Evolutionary conservation across 2,329 filamentous ascomycete genomes (phyloP).

Genomic region (Fusarium sp.): DNA sequence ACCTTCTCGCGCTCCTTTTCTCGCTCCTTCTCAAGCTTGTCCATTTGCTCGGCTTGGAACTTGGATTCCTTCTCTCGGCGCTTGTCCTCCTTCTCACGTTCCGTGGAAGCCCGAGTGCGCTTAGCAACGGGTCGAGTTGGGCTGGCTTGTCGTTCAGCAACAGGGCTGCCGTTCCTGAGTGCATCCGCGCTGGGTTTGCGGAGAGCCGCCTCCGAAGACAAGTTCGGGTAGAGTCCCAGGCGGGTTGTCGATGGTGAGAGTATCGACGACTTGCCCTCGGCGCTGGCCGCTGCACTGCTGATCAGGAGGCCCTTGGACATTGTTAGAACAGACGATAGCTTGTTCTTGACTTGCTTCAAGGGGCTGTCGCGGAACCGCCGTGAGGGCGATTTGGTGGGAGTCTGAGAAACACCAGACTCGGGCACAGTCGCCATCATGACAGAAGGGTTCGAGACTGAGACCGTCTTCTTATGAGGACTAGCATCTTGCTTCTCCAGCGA

Average conservation of each 20-base stretch:
- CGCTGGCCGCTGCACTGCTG: conserved; percentile 75
- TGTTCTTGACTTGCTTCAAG: conserved; percentile 91
- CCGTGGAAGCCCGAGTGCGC: conserved; percentile 68
- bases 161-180: conserved; percentile 29
- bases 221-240: conserved; percentile 56
- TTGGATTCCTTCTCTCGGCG: conserved; percentile 74
- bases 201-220: conserved; percentile 63
- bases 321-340: conserved; percentile 90
- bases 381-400: conserved; percentile 68
- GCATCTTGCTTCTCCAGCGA: conserved; percentile 33
- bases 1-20: conserved; percentile 79
- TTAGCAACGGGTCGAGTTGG: conserved; percentile 58
- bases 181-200: conserved; percentile 40
- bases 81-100: conserved; percentile 74
- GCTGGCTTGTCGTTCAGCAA: conserved; percentile 48
- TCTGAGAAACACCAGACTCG: conserved; percentile 56
- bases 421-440: conserved; percentile 58
- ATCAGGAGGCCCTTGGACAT: conserved; percentile 88
- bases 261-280: conserved; percentile 70
- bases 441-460: conserved; percentile 69
- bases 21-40: conserved; percentile 74
- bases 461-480: conserved; percentile 66
- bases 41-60: conserved; percentile 69
- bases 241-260: conserved; percentile 65
- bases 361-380: conserved; percentile 77